Evolutionary conservation across 805 yeast genomes (phyloP).

Genomic region (Candida sonorensis): DNA sequence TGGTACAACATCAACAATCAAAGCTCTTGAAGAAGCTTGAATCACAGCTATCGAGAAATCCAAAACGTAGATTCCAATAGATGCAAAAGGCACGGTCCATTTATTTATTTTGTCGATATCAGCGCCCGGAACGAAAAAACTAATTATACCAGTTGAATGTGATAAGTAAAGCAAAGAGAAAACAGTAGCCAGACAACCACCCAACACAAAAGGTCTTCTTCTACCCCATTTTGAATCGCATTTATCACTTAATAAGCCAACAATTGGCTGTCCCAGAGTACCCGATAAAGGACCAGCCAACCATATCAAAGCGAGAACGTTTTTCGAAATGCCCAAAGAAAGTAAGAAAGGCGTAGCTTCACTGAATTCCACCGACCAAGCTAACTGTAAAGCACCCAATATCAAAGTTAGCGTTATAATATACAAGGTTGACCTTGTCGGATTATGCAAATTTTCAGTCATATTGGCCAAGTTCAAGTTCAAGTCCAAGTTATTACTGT

Average conservation of each 20-base stretch:
- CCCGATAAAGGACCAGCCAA: conserved; percentile 64
- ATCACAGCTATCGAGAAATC: conserved; percentile 55
- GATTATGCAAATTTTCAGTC: conserved; percentile 26
- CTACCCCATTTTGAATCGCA: conserved; percentile 40
- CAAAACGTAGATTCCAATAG: conserved; percentile 42
- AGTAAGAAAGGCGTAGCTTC: conserved; percentile 56
- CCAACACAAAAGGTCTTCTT: conserved; percentile 49
- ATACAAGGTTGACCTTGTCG: conserved; percentile 37
- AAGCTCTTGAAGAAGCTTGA: conserved; percentile 55
- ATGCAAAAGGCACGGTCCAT: conserved; percentile 42
- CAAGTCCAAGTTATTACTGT: too few relatives aligned
- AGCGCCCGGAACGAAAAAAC: conserved; percentile 20
- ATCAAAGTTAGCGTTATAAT: conserved; percentile 39
- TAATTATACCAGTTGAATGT: conserved; percentile 37
- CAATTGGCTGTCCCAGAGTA: conserved; percentile 55
- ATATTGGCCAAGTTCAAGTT: conserved; percentile 12
- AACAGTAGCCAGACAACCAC: conserved; percentile 44
- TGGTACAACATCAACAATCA: conserved; percentile 55
- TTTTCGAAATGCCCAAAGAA: conserved; percentile 56
- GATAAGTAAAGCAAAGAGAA: conserved; percentile 38
- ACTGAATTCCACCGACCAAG: conserved; percentile 62
- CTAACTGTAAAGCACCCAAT: conserved; percentile 53
- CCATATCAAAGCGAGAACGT: conserved; percentile 52
- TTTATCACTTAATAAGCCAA: conserved; percentile 52
- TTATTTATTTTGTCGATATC: conserved; percentile 21